Evolutionary conservation across 163 green algal species (phyloP).

Genomic region (Chloromonas sp.): DNA sequence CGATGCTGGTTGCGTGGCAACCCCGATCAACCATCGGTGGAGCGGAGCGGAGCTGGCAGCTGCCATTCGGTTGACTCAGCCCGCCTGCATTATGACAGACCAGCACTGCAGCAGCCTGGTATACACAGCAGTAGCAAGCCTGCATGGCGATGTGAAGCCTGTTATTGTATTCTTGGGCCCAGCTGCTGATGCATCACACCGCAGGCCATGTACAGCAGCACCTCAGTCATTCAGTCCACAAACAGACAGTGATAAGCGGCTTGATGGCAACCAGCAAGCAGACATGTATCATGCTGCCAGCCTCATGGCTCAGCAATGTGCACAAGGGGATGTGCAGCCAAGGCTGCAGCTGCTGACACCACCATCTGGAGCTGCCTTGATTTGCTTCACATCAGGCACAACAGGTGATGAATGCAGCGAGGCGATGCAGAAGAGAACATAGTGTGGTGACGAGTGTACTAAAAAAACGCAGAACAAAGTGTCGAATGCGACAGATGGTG

Average conservation of each 20-base stretch:
- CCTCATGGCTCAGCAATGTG: too few species aligned
- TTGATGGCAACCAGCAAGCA: too few species aligned
- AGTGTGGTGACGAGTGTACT: not conserved
- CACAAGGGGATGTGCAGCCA: too few species aligned
- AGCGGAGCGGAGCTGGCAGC: conserved; percentile 1
- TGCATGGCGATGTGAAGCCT: not conserved
- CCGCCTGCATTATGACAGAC: not conserved
- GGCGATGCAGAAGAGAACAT: too few species aligned
- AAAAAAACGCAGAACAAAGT: too few species aligned
- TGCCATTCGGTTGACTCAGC: conserved; percentile 1
- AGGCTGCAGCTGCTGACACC: conserved; percentile 34
- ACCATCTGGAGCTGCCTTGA: conserved; percentile 40
- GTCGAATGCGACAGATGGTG: too few species aligned
- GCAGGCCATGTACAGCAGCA: too few species aligned
- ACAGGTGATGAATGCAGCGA: conserved; percentile 28
- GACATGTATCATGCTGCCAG: too few species aligned
- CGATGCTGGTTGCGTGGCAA: conserved; percentile 14
- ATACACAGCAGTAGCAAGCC: not conserved
- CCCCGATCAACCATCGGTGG: conserved; percentile 23
- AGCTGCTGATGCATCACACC: too few species aligned
- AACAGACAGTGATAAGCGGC: too few species aligned
- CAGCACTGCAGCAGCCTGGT: not conserved
- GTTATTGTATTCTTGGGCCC: too few species aligned
- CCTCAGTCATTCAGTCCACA: too few species aligned
- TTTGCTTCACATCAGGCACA: conserved; percentile 80